Evolutionary conservation across 2,329 filamentous ascomycete genomes (phyloP), one percentile per base, ranked within the genome.

Genomic region (Aaosphaeria pasadenensis): DNA sequence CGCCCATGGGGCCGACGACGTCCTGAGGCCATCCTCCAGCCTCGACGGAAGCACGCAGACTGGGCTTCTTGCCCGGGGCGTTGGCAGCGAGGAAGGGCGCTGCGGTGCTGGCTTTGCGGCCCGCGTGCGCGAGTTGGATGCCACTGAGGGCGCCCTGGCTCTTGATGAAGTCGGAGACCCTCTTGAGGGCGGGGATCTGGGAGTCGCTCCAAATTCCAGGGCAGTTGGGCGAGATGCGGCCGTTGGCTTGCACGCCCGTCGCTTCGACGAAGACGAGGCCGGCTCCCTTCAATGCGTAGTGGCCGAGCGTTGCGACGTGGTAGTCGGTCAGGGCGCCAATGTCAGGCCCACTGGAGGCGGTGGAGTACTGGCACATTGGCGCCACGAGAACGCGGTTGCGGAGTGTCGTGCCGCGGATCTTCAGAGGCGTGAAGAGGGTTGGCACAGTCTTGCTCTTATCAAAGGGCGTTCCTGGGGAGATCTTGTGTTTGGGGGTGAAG

Each of bases 401-500:
- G 29, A 71, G 59, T 1, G 64, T 71, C 3, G 57, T 59, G 31
- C 55, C 55, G 39, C 69, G 62, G 44, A 71, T 70, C n/a, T 57
- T 63, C 29, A 71, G 60, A 5, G 69, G 64, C 7, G 48, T 66
- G 52, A 71, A 71, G 39, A 71, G 61, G 1, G 59, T 69, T 0
- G 68, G 66, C 3, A 55, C 49, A 1, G 44, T 51, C 35, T 50
- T 47, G 7, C 35, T 6, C 33, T 50, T 51, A 28, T 42, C 39
- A 11, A 45, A 32, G 4, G 59, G 58, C 2, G 59, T 73, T 11
- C 74, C 75, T 5, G 75, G 73, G 4, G 67, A 68, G 11, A 62
- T 64, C 39, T 65, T 46, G 53, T 78, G 75, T 7, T 67, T 56
- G 7, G 75, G 75, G 1, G 74, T 77, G 60, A 74, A 78, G 64